These are phyloP conservation scores for Tricholoma sp. DNA, from an alignment of 768 basidiomycete species.

Conservation along the genomic window DNA sequence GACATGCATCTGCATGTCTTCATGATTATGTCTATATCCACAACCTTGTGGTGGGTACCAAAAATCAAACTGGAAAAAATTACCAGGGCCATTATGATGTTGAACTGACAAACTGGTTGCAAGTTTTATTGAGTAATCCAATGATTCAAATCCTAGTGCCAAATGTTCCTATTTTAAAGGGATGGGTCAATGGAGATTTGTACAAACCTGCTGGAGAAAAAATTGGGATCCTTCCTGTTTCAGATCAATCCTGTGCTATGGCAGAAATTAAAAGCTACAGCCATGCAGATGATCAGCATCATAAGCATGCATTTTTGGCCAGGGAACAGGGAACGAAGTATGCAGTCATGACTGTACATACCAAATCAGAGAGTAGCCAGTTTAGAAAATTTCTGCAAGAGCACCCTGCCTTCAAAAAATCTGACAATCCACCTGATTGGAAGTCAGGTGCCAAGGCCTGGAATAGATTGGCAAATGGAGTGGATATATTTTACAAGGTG, in stretches of 20 bases:
- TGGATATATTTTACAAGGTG: too few species aligned
- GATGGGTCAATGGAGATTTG: slow-evolving; percentile 9
- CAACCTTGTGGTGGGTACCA: slow-evolving; percentile 6
- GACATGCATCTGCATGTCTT: slow-evolving; percentile 19
- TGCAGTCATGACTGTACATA: slow-evolving; percentile 21
- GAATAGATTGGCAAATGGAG: not conserved
- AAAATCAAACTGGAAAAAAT: too few species aligned
- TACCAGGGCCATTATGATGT: slow-evolving; percentile 18
- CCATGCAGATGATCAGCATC: too few species aligned
- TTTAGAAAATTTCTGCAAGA: slow-evolving; percentile 18
- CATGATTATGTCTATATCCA: slow-evolving; percentile 18
- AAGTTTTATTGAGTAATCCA: not conserved
- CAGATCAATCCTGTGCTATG: not conserved
- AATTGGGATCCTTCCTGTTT: slow-evolving; percentile 6
- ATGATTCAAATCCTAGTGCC: too few species aligned
- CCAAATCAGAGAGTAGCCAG: slow-evolving; percentile 14
- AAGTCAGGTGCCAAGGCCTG: not conserved
- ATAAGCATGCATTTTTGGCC: too few species aligned
- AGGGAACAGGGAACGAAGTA: too few species aligned
- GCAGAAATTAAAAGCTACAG: not conserved
- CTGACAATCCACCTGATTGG: not conserved
- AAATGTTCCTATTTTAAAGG: not conserved
- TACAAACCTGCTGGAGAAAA: not conserved
- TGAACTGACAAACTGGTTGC: slow-evolving; percentile 14
- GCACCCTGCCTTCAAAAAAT: not conserved